Evolutionary conservation across 805 yeast genomes (phyloP).

Genomic region (Yarrowia hollandica): DNA sequence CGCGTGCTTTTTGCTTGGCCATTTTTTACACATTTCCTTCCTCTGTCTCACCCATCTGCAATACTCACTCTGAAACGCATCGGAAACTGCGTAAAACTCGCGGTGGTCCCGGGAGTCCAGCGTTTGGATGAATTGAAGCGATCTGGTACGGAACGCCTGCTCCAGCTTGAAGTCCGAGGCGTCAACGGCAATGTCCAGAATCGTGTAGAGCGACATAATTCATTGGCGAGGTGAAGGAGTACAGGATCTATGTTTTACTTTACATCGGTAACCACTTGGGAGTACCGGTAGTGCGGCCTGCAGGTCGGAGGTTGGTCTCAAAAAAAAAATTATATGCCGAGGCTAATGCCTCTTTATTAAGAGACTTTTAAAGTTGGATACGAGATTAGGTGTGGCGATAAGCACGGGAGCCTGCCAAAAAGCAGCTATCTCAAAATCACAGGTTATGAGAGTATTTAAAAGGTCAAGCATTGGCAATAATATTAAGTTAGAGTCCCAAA

Average conservation of each 20-base stretch:
- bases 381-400: conserved; percentile 10
- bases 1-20: background rate
- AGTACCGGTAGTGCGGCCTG: background rate
- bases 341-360: background rate
- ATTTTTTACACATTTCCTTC: too few relatives aligned
- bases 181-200: background rate
- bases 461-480: too few relatives aligned
- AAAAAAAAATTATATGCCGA: background rate
- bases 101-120: conserved; percentile 12
- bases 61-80: conserved; percentile 28
- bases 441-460: background rate
- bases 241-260: too few relatives aligned
- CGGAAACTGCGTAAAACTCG: conserved; percentile 22
- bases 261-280: too few relatives aligned
- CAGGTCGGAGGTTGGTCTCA: background rate
- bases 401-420: too few relatives aligned
- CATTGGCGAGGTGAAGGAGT: too few relatives aligned
- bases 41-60: too few relatives aligned
- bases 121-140: background rate
- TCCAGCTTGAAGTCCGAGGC: conserved; percentile 1
- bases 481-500: too few relatives aligned
- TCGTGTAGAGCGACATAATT: conserved; percentile 15
- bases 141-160: conserved; percentile 13
- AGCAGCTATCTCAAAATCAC: too few relatives aligned
- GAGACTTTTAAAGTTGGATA: conserved; percentile 1